Evolutionary conservation across 108 stramenopile species (phyloP).

Genomic region (Conticribra guillardii): DNA sequence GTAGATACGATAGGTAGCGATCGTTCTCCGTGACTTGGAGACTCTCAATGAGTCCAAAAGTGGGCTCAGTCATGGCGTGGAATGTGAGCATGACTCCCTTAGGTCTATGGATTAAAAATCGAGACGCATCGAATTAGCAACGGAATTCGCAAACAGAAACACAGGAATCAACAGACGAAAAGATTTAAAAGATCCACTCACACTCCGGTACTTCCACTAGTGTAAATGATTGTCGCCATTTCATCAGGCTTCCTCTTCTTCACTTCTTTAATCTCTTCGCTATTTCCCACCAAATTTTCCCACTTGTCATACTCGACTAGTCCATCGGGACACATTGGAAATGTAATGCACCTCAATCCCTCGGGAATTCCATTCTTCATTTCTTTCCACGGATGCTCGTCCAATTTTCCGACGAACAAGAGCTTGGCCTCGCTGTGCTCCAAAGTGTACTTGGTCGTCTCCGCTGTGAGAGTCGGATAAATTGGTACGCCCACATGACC

Average conservation of each 20-base stretch:
- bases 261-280: slow-evolving; percentile 43
- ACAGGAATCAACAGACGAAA: too few species aligned
- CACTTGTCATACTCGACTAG: slow-evolving; percentile 57
- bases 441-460: slow-evolving; percentile 68
- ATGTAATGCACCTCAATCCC: slow-evolving; percentile 56
- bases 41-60: slow-evolving; percentile 53
- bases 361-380: slow-evolving; percentile 77
- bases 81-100: slow-evolving; percentile 86
- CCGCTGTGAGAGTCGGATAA: slow-evolving; percentile 76
- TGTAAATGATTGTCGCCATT: slow-evolving; percentile 86
- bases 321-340: slow-evolving; percentile 69
- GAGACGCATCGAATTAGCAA: too few species aligned
- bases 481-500: slow-evolving; percentile 74
- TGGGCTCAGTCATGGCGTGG: slow-evolving; percentile 61
- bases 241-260: slow-evolving; percentile 70
- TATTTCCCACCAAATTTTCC: slow-evolving; percentile 55
- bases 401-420: slow-evolving; percentile 81
- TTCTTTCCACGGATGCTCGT: slow-evolving; percentile 70
- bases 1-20: slow-evolving; percentile 78
- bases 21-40: slow-evolving; percentile 61
- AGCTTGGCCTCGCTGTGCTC: slow-evolving; percentile 81
- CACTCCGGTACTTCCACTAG: slow-evolving; percentile 78
- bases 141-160: too few species aligned
- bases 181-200: slow-evolving; percentile 35
- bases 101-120: slow-evolving; percentile 37